Conservation (phyloP, 2,329 filamentous ascomycete species). For the Sporothrix schenckii region DNA sequence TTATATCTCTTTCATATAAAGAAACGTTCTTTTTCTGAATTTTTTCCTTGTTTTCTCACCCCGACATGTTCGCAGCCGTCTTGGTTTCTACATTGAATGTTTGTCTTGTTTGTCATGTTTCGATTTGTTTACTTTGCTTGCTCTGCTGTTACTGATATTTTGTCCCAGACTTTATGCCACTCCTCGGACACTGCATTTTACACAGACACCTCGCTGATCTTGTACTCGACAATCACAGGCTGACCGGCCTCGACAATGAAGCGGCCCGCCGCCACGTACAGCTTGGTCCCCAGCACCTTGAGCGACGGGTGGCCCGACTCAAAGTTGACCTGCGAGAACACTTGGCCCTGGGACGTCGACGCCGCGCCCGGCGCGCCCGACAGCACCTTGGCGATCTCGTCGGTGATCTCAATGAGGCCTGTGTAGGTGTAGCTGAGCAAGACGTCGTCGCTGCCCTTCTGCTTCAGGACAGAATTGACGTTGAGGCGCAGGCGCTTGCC, state of each 20-base stretch:
- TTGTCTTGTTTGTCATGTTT: conserved; percentile 3
- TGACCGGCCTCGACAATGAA: conserved; percentile 49
- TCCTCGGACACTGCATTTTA: neutral
- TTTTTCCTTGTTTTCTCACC: neutral
- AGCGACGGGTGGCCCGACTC: conserved; percentile 45
- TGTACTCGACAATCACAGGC: conserved; percentile 49
- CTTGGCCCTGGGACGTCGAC: conserved; percentile 47
- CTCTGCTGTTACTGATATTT: no score
- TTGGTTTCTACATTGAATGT: neutral
- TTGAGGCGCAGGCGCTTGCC: conserved; percentile 46
- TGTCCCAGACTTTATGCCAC: no score
- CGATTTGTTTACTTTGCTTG: neutral
- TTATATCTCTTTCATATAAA: neutral
- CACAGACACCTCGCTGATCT: conserved; percentile 48
- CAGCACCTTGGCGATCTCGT: conserved; percentile 43
- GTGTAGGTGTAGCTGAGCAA: conserved; percentile 46
- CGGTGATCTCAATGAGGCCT: conserved; percentile 43
- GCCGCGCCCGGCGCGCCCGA: conserved; percentile 43
- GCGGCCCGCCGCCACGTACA: conserved; percentile 48
- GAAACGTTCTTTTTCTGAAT: neutral
- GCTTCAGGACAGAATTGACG: conserved; percentile 45
- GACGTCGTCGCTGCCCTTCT: conserved; percentile 41
- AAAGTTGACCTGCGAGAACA: conserved; percentile 45
- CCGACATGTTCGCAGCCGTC: neutral
- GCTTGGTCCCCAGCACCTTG: conserved; percentile 45